A percentile compares a stretch with the other conserved stretches of the same genome.
Evolutionary conservation across 2,329 filamentous ascomycete species (phyloP).

Genomic region (Fusarium nisikadoi): DNA sequence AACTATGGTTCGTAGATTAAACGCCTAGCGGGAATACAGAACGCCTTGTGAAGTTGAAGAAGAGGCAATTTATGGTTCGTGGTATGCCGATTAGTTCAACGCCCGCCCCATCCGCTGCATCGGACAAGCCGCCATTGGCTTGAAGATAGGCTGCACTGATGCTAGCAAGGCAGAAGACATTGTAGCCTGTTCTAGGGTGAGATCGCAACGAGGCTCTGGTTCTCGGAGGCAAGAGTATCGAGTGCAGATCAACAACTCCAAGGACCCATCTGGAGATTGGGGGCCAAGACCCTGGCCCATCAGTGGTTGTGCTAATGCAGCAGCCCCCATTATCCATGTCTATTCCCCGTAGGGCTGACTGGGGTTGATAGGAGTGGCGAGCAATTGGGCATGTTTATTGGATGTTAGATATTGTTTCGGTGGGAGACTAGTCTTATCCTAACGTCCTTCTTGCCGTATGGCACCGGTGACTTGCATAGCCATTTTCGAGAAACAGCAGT

Average conservation of each 20-base stretch:
- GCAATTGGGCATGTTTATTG: slow-evolving; percentile 21
- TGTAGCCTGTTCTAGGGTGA: slow-evolving; percentile 40
- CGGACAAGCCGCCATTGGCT: slow-evolving; percentile 33
- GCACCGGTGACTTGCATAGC: slow-evolving; percentile 17
- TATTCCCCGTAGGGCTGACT: slow-evolving; percentile 42
- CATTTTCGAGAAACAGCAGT: slow-evolving; percentile 11
- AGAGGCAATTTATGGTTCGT: slow-evolving; percentile 1
- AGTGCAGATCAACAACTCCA: slow-evolving; percentile 37
- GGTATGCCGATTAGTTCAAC: slow-evolving; percentile 6
- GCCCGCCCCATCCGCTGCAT: slow-evolving; percentile 2
- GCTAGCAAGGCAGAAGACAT: slow-evolving; percentile 38
- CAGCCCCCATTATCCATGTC: slow-evolving; percentile 24
- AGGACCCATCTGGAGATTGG: slow-evolving; percentile 34
- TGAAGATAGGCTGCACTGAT: slow-evolving; percentile 37
- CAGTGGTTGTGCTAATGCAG: slow-evolving; percentile 42
- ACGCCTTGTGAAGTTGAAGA: slow-evolving; percentile 18
- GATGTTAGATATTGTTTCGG: slow-evolving; percentile 1
- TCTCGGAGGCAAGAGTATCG: slow-evolving; percentile 27
- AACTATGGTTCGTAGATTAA: not conserved
- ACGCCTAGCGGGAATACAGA: not conserved
- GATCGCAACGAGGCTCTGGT: slow-evolving; percentile 34
- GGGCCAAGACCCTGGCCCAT: slow-evolving; percentile 37
- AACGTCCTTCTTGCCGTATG: slow-evolving; percentile 12
- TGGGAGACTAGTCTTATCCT: slow-evolving; percentile 13
- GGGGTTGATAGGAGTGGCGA: slow-evolving; percentile 28